Conservation (phyloP, 1,284 basidiomycete genomes). For the Golubevia sp. region DNA sequence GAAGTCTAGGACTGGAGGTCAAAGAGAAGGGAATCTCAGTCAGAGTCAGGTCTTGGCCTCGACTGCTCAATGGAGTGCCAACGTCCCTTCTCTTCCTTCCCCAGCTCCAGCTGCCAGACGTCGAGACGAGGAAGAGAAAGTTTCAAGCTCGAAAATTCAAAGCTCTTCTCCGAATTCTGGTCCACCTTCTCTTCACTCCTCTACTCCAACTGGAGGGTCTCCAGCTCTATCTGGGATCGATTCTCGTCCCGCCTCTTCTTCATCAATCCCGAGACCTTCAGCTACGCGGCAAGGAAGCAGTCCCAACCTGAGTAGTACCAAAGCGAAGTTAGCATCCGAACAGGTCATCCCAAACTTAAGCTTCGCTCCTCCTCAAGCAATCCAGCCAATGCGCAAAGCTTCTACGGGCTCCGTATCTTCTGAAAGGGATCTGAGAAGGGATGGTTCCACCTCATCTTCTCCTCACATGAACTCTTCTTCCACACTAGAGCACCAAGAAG, state of each 20-base stretch:
- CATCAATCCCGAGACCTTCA: too few species aligned
- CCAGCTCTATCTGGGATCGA: neutral
- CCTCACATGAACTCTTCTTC: neutral
- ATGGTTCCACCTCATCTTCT: neutral
- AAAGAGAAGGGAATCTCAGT: neutral
- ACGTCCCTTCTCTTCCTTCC: conserved; percentile 22
- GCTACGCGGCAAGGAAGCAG: too few species aligned
- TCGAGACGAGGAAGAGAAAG: conserved; percentile 6
- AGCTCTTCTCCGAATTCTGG: neutral
- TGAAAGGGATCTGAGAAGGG: too few species aligned
- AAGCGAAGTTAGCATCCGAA: too few species aligned
- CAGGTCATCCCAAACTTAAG: too few species aligned
- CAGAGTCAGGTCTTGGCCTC: conserved; percentile 5
- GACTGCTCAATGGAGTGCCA: conserved; percentile 22
- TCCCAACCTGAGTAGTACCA: too few species aligned
- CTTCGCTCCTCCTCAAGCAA: too few species aligned
- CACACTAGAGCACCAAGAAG: neutral
- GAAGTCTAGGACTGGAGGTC: neutral
- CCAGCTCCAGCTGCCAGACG: conserved; percentile 25
- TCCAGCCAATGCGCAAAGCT: too few species aligned
- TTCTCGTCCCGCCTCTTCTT: too few species aligned
- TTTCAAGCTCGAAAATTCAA: neutral
- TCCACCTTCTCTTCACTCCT: neutral
- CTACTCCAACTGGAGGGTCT: neutral
- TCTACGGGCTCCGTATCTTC: too few species aligned